phyloP scores from a whole-genome alignment of 1,284 basidiomycete species.

The Tylopilus sp. region DNA sequence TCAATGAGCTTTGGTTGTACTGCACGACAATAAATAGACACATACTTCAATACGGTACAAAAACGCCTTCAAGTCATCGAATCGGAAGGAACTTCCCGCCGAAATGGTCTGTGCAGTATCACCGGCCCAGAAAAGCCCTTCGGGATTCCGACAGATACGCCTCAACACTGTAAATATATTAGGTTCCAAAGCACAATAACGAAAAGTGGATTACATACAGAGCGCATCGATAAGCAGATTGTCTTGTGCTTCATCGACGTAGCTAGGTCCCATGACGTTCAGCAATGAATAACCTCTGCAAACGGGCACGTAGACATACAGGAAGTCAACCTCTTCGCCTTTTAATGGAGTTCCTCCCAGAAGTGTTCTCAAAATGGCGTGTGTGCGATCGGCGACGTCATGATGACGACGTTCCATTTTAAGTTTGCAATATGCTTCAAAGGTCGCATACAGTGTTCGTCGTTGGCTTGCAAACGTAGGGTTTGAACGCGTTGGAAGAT shows the following conservation, averaged over 20 bases:
- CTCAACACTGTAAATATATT: constrained; percentile 51
- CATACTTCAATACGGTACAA: constrained; percentile 56
- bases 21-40: not conserved
- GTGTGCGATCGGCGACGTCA: constrained; percentile 67
- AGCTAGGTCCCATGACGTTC: constrained; percentile 38
- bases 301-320: constrained; percentile 40
- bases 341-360: constrained; percentile 30
- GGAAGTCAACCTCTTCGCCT: constrained; percentile 49
- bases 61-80: constrained; percentile 68
- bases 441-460: constrained; percentile 51
- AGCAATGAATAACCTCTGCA: not conserved
- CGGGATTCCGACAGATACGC: constrained; percentile 54
- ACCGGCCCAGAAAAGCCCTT: constrained; percentile 75
- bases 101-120: constrained; percentile 78
- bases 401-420: constrained; percentile 47
- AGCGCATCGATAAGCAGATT: constrained; percentile 64
- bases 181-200: not conserved
- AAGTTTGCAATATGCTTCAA: constrained; percentile 48
- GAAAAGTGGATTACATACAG: constrained; percentile 36
- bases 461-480: constrained; percentile 53
- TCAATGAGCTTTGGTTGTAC: not conserved
- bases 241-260: constrained; percentile 73
- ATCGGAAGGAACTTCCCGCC: constrained; percentile 66
- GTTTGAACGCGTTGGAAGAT: constrained; percentile 49
- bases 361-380: constrained; percentile 45